phyloP scores from a whole-genome alignment of 164 flowering plant genomes.

The Macadamia integrifolia region DNA sequence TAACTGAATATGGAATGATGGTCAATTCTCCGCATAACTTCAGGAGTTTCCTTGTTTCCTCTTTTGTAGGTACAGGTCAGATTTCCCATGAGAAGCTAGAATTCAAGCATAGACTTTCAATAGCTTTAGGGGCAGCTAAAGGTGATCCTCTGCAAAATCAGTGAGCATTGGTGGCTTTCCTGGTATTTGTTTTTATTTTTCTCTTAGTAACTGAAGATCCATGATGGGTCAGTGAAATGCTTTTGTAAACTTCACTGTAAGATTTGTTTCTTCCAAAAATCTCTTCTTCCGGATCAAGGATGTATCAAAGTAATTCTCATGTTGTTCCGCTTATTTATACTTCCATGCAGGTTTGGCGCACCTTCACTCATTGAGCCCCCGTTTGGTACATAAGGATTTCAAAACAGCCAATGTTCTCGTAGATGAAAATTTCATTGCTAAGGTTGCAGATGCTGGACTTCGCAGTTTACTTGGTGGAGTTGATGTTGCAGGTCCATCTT shows the following conservation, averaged over 20 bases:
- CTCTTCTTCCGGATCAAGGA: neutral
- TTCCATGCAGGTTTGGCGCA: constrained; percentile 50
- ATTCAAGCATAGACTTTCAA: constrained; percentile 75
- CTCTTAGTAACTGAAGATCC: constrained; percentile 16
- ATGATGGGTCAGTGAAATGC: constrained; percentile 11
- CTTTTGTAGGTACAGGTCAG: constrained; percentile 54
- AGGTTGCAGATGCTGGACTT: constrained; percentile 73
- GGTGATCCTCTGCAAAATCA: constrained; percentile 93
- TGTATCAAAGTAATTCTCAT: constrained; percentile 9
- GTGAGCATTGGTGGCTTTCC: constrained; percentile 78
- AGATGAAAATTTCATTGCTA: constrained; percentile 77
- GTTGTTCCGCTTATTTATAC: constrained; percentile 8
- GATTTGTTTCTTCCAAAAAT: neutral
- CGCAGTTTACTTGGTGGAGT: constrained; percentile 35
- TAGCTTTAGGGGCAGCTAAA: constrained; percentile 93
- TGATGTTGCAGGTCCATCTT: constrained; percentile 45
- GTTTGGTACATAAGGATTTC: constrained; percentile 55
- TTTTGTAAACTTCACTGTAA: constrained; percentile 9
- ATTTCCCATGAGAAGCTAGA: constrained; percentile 61
- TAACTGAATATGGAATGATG: neutral
- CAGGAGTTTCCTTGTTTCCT: neutral
- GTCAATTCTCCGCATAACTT: neutral
- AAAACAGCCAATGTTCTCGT: constrained; percentile 69
- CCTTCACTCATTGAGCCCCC: constrained; percentile 54
- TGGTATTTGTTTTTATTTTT: constrained; percentile 44